These are phyloP conservation scores for Clavispora phyllophila DNA, from an alignment of 805 yeast species.

Conservation along the genomic window DNA sequence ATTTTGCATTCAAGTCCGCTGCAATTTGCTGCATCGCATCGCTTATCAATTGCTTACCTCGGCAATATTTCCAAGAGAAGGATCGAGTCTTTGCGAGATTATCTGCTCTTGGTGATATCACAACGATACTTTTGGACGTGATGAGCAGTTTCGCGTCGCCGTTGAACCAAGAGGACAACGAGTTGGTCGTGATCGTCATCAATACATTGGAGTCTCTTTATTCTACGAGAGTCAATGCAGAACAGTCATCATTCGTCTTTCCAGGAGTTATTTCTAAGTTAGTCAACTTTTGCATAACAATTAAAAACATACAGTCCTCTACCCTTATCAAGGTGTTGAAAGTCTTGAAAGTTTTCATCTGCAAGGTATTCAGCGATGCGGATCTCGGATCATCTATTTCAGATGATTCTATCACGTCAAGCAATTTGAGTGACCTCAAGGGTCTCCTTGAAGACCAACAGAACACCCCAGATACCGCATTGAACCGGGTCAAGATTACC, in stretches of 20 bases:
- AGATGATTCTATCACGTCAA: not conserved
- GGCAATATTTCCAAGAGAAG: constrained; percentile 13
- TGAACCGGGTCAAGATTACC: constrained; percentile 2
- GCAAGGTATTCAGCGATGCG: constrained; percentile 29
- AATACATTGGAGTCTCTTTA: constrained; percentile 12
- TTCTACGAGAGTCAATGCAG: constrained; percentile 18
- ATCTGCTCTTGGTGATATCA: constrained; percentile 25
- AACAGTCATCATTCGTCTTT: constrained; percentile 32
- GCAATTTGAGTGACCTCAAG: constrained; percentile 1
- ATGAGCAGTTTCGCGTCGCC: constrained; percentile 7
- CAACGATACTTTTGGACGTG: constrained; percentile 20
- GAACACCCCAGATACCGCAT: not conserved
- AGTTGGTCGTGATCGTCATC: constrained; percentile 8
- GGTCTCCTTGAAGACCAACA: constrained; percentile 1
- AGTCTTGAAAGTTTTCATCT: constrained; percentile 17
- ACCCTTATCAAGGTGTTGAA: constrained; percentile 18
- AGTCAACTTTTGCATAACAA: constrained; percentile 20
- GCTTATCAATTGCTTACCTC: constrained; percentile 15
- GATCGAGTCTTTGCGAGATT: constrained; percentile 15
- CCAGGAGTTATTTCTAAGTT: constrained; percentile 36
- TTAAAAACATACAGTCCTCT: constrained; percentile 20
- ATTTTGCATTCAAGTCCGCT: constrained; percentile 15
- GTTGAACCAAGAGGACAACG: constrained; percentile 15
- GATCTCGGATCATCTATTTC: constrained; percentile 8
- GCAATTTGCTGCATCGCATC: constrained; percentile 13